phyloP scores from a whole-genome alignment of 75 land plant genomes.

The Picea sitchensis region DNA sequence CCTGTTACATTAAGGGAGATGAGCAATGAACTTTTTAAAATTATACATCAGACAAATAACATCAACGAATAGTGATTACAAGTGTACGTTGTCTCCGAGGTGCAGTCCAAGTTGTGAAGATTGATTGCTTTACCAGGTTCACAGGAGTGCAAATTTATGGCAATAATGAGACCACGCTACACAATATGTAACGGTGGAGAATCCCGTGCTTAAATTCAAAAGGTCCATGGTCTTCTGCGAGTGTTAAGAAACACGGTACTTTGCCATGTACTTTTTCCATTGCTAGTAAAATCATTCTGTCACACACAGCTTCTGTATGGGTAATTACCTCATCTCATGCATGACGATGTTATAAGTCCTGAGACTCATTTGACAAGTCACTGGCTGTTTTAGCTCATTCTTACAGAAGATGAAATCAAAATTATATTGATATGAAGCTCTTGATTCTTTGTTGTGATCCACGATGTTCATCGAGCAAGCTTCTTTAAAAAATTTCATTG shows the following conservation, averaged over 20 bases:
- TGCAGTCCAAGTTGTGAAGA: not conserved
- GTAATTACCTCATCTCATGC: not conserved
- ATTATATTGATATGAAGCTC: not conserved
- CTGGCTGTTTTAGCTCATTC: not conserved
- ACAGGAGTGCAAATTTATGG: not conserved
- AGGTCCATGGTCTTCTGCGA: not conserved
- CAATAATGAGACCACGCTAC: not conserved
- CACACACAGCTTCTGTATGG: not conserved
- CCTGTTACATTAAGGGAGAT: constrained; percentile 62
- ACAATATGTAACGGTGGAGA: not conserved
- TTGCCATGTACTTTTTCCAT: not conserved
- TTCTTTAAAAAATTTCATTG: not conserved
- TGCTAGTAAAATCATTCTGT: not conserved
- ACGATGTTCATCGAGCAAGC: not conserved
- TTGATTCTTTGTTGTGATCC: not conserved
- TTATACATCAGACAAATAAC: constrained; percentile 23
- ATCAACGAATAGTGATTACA: not conserved
- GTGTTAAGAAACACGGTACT: constrained; percentile 6
- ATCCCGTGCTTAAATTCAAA: not conserved
- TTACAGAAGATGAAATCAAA: not conserved
- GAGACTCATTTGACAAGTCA: not conserved
- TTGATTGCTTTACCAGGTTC: not conserved
- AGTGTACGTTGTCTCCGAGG: not conserved
- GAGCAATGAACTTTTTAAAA: constrained; percentile 56
- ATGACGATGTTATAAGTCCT: not conserved